Percentiles rank a stretch among this genome's conserved stretches.
Evolutionary conservation across 192 early-diverging fungal species (phyloP).

Genomic region (Rhizophagus clarus): DNA sequence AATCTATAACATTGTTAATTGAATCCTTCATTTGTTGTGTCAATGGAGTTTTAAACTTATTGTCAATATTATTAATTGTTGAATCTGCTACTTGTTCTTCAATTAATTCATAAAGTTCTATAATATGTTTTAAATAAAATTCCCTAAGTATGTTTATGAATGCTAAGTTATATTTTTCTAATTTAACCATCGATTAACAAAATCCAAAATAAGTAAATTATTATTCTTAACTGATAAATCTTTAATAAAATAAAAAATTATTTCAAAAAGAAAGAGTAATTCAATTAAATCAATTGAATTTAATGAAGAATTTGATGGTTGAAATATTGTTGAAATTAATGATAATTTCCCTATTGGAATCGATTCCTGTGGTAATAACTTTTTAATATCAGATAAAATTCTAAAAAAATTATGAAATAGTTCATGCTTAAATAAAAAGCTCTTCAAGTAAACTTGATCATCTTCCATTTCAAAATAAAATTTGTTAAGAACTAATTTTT

Average conservation of each 20-base stretch:
- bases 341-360: not conserved
- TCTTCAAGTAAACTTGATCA: not conserved
- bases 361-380: not conserved
- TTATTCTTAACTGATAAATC: not conserved
- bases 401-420: not conserved
- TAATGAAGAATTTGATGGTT: not conserved
- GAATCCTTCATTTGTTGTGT: not conserved
- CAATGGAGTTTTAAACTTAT: not conserved
- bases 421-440: not conserved
- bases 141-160: not conserved
- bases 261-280: not conserved
- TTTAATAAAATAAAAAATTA: not conserved
- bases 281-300: not conserved
- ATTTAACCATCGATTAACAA: not conserved
- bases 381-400: not conserved
- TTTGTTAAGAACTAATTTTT: not conserved
- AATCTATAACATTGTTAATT: not conserved
- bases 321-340: not conserved
- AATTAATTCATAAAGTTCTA: not conserved
- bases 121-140: not conserved
- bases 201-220: not conserved
- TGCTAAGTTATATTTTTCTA: not conserved
- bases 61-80: not conserved
- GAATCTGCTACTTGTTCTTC: not conserved
- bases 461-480: not conserved